Conservation (phyloP, 352 stramenopile genomes). For the Pythium aphanidermatum region DNA sequence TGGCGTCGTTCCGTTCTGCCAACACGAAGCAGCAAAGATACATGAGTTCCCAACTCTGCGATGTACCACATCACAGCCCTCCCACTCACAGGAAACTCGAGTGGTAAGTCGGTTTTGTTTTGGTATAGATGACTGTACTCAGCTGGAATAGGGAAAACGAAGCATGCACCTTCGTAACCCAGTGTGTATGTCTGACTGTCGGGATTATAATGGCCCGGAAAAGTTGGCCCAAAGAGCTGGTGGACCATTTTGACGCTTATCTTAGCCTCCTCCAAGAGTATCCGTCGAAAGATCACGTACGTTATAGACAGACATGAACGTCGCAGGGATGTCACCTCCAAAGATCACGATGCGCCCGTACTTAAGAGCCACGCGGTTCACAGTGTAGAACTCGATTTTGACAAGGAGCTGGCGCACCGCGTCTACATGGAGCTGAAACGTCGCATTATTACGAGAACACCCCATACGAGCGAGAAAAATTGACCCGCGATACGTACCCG, state of each 20-base stretch:
- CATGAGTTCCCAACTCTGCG: too few relatives aligned
- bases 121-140: constrained; percentile 71
- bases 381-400: constrained; percentile 70
- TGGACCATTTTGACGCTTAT: neutral
- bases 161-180: constrained; percentile 58
- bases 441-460: neutral
- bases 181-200: constrained; percentile 69
- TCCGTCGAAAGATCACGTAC: constrained; percentile 21
- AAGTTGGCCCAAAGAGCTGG: constrained; percentile 82
- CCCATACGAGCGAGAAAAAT: too few relatives aligned
- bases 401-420: constrained; percentile 59
- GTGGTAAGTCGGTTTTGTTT: constrained; percentile 66
- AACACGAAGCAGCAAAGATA: neutral
- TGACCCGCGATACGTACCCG: constrained; percentile 19
- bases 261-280: neutral
- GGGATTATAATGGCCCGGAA: constrained; percentile 65
- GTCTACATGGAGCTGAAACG: constrained; percentile 56
- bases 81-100: constrained; percentile 76
- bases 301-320: constrained; percentile 87
- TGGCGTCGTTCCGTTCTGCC: constrained; percentile 68
- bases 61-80: too few relatives aligned
- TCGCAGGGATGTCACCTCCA: constrained; percentile 64
- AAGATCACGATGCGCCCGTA: constrained; percentile 83
- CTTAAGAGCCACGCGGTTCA: constrained; percentile 73
- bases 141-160: constrained; percentile 74